Evolutionary conservation across 2,329 filamentous ascomycete genomes (phyloP).

Genomic region (Colletotrichum echinochloae): DNA sequence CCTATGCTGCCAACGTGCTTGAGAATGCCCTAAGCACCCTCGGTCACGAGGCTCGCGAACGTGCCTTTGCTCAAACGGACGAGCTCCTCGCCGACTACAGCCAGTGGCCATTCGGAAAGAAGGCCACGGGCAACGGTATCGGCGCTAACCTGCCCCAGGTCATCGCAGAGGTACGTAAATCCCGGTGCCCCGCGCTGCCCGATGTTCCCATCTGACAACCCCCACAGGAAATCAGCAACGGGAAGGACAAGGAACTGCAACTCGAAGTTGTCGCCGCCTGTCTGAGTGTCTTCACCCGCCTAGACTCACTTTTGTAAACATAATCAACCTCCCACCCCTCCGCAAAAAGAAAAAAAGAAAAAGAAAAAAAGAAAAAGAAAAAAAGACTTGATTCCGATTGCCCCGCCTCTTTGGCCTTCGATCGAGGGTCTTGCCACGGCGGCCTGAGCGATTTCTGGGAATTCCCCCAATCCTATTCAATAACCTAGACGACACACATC

Average conservation of each 20-base stretch:
- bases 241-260: slow-evolving; percentile 94
- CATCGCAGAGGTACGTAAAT: slow-evolving; percentile 74
- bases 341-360: not conserved
- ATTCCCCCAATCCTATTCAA: slow-evolving; percentile 19
- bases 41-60: slow-evolving; percentile 92
- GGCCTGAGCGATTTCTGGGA: slow-evolving; percentile 20
- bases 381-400: slow-evolving; percentile 14
- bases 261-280: slow-evolving; percentile 97
- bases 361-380: not conserved
- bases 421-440: not conserved
- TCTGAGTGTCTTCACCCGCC: slow-evolving; percentile 95
- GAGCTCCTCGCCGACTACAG: slow-evolving; percentile 96
- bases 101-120: slow-evolving; percentile 94
- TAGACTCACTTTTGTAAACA: slow-evolving; percentile 89
- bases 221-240: slow-evolving; percentile 79
- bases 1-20: slow-evolving; percentile 96
- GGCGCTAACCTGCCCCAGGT: slow-evolving; percentile 92
- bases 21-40: slow-evolving; percentile 97
- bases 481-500: slow-evolving; percentile 33
- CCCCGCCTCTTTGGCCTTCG: not conserved
- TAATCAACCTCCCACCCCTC: slow-evolving; percentile 19
- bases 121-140: slow-evolving; percentile 83
- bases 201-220: slow-evolving; percentile 34
- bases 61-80: slow-evolving; percentile 96
- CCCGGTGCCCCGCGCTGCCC: not conserved